Base-by-base conservation (phyloP, 257 asterid species). In the Nicotiana tomentosiformis region DNA sequence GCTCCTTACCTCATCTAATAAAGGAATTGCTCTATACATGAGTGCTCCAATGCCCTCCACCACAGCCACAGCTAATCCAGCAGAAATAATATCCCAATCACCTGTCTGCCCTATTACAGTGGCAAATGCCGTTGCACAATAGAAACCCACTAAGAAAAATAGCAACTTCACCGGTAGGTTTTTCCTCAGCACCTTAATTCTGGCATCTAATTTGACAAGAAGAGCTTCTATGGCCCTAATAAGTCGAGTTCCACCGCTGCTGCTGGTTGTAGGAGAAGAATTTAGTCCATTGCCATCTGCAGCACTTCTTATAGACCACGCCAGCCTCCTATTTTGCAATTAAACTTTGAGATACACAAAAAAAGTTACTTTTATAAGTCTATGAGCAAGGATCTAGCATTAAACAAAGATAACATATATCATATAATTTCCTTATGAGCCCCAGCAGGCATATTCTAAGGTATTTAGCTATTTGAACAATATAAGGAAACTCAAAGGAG, bases 61-160 rank as follows among this genome's bases (percentile, higher is more conserved):
- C n/a, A 94, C 86, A 65, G 91, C 98, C 81, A 94, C 98, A 61
- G 98, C 84, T 86, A 96, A 82, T 30, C 93, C 99, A 56, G 99
- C 97, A 66, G 99, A 94, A 77, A 96, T 87, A 83, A 96, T 92
- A 87, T 96, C 99, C 99, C 98, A 94, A 60, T 94, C 99, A 66
- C 99, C 99, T 2, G 99, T 96, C 86, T 94, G 99, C 81, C 99
- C 99, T 66, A 96, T 96, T 58, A 88, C 97, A 37, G 99, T 95
- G 64, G 99, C 96, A 66, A 94, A 92, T 49, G 96, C 97, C 3
- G 99, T 96, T 65, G 99, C 95, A 84, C 97, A 94, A 85, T 94
- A 96, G 86, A 96, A 94, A 14, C 99, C 99, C 80, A 88, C 97
- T 83, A 96, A 90, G 89, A 94, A 91, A 61, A 91, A 92, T 72